These are phyloP conservation scores for Botrytis pseudocinerea DNA, from an alignment of 2,329 filamentous ascomycete genomes.

Conservation along the genomic window DNA sequence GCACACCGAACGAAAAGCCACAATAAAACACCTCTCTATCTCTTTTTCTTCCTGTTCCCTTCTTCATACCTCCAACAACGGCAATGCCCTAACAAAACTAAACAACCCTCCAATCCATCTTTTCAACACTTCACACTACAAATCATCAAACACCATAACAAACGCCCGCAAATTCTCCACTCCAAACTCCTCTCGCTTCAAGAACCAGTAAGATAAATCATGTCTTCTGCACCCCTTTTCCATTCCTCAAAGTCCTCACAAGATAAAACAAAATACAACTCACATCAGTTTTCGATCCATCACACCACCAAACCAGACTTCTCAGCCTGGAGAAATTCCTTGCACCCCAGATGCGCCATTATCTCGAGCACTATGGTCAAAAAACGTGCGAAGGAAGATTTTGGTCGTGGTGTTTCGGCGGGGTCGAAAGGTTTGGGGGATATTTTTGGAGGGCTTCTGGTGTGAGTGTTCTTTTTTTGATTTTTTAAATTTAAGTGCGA, in stretches of 20 bases:
- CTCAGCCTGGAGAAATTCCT: background rate
- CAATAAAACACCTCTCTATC: background rate
- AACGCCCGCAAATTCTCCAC: no score
- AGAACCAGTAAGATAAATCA: background rate
- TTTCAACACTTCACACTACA: background rate
- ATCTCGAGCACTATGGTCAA: background rate
- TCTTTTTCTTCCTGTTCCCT: fast-evolving
- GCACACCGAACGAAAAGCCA: background rate
- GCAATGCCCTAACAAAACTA: background rate
- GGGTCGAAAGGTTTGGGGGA: background rate
- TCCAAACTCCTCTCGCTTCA: background rate
- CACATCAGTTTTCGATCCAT: background rate
- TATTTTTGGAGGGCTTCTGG: background rate
- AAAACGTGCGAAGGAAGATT: no score
- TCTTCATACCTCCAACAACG: no score
- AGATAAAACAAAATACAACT: fast-evolving
- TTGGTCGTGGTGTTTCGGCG: background rate
- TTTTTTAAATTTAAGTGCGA: background rate
- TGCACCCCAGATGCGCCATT: no score
- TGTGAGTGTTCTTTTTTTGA: background rate
- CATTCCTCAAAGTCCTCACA: background rate
- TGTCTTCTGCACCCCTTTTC: background rate
- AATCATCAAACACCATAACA: background rate
- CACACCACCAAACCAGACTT: background rate
- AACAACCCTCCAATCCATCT: background rate